Evolutionary conservation across 805 yeast genomes (phyloP).

Genomic region (Barnettozyma sucrosica): DNA sequence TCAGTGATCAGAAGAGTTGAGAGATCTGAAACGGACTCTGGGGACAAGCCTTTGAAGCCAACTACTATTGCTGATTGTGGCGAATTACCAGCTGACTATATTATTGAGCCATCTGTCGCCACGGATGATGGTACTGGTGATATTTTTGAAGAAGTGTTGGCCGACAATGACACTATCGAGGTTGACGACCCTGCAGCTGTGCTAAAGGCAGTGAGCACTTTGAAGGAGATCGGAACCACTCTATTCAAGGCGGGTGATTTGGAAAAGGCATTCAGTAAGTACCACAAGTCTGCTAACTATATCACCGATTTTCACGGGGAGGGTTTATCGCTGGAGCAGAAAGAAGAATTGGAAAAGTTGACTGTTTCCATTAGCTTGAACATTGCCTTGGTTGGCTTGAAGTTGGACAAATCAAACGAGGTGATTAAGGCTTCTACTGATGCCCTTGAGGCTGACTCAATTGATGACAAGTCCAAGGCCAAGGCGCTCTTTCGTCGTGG

Average conservation of each 20-base stretch:
- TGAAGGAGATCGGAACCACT: constrained; percentile 75
- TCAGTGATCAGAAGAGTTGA: constrained; percentile 76
- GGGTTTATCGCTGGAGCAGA: constrained; percentile 50
- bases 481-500: constrained; percentile 89
- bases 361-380: constrained; percentile 65
- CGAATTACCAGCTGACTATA: constrained; percentile 56
- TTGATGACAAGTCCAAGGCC: constrained; percentile 62
- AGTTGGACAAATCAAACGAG: constrained; percentile 47
- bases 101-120: constrained; percentile 37
- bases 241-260: constrained; percentile 62
- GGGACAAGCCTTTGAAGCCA: constrained; percentile 66
- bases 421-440: constrained; percentile 56
- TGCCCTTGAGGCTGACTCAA: constrained; percentile 53
- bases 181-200: constrained; percentile 57
- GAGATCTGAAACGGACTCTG: constrained; percentile 52
- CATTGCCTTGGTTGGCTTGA: constrained; percentile 67
- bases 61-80: constrained; percentile 80
- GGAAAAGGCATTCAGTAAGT: constrained; percentile 56
- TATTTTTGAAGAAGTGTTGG: constrained; percentile 65
- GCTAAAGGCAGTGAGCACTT: constrained; percentile 51
- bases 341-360: constrained; percentile 43
- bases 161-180: constrained; percentile 67
- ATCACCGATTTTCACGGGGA: constrained; percentile 71
- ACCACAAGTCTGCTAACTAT: constrained; percentile 65
- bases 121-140: constrained; percentile 83